A percentile compares a stretch with the other conserved stretches of the same genome.
These are phyloP conservation scores for Polyrhizophydium stewartii DNA, from an alignment of 371 early-diverging fungal genomes.

Conservation along the genomic window DNA sequence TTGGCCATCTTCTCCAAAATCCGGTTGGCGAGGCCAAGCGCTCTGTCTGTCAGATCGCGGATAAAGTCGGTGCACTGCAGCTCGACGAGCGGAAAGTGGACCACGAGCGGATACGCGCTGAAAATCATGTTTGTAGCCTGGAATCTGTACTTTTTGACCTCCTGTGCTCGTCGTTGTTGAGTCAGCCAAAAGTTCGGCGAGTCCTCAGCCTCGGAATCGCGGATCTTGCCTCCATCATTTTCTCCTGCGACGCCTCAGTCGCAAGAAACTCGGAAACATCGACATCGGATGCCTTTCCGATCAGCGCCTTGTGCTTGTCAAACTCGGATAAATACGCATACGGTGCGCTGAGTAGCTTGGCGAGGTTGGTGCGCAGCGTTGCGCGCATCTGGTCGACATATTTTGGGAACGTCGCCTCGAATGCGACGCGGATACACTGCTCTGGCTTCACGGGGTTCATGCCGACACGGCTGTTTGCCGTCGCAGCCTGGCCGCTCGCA, in stretches of 20 bases:
- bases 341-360: conserved; percentile 27
- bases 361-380: conserved; percentile 14
- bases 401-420: conserved; percentile 38
- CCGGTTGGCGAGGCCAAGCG: conserved; percentile 27
- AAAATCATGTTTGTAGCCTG: conserved; percentile 29
- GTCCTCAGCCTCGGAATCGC: neutral
- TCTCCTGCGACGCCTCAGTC: conserved; percentile 29
- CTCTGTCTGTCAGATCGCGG: conserved; percentile 36
- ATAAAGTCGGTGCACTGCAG: conserved; percentile 46
- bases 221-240: conserved; percentile 33
- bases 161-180: conserved; percentile 17
- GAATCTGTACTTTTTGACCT: conserved; percentile 33
- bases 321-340: conserved; percentile 31
- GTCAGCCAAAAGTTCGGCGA: too few relatives aligned
- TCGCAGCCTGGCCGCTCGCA: conserved; percentile 27
- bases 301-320: conserved; percentile 35
- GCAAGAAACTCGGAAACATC: conserved; percentile 39
- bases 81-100: conserved; percentile 44
- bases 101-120: conserved; percentile 44
- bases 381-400: conserved; percentile 25
- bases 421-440: conserved; percentile 38
- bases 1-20: conserved; percentile 39
- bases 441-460: conserved; percentile 35
- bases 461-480: conserved; percentile 21
- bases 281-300: conserved; percentile 20